Conservation (phyloP, 2,329 filamentous ascomycete species). For the Huntiella savannae region DNA sequence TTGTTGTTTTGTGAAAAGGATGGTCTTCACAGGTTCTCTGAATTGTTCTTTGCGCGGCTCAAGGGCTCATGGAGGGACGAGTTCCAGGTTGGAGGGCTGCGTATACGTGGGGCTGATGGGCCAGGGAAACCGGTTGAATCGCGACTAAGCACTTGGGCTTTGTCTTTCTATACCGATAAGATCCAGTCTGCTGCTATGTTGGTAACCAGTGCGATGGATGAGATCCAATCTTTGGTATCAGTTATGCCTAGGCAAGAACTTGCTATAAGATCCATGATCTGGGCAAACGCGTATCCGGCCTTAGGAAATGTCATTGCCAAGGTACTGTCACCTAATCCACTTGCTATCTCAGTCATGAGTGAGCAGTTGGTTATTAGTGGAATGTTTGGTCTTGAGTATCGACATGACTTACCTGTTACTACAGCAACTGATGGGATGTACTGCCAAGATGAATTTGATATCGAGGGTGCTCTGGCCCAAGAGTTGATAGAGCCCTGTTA, state of each 20-base stretch:
- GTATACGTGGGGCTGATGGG: neutral
- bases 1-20: too few relatives aligned
- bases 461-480: neutral
- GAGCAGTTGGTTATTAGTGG: neutral
- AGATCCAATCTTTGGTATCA: neutral
- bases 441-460: neutral
- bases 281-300: neutral
- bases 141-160: neutral
- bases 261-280: neutral
- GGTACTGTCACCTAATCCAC: neutral
- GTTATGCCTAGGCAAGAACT: neutral
- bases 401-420: neutral
- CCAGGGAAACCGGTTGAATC: neutral
- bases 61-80: too few relatives aligned
- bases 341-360: neutral
- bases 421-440: neutral
- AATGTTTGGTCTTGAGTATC: neutral
- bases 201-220: neutral
- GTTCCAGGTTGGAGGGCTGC: too few relatives aligned
- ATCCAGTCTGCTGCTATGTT: neutral
- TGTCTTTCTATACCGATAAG: neutral
- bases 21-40: too few relatives aligned
- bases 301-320: neutral
- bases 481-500: too few relatives aligned
- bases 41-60: too few relatives aligned